phyloP scores from a whole-genome alignment of 176 grass and related monocot genomes.

The Sorghum bicolor region Sorghum_bicolor_NCBIv3 NC_012870.2:75440501-75441000 shows the following conservation, averaged over 20 bases:
- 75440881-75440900: background rate
- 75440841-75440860: background rate
- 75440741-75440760: background rate
- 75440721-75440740: background rate
- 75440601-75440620: background rate
- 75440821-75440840: background rate
- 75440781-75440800: background rate
- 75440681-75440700: background rate
- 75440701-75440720: background rate
- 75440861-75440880: background rate
- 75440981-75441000: background rate
- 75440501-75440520: background rate
- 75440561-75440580: constrained; percentile 31
- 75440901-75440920: background rate
- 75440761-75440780: background rate
- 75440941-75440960: background rate
- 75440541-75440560: background rate
- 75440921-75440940: background rate
- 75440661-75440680: background rate
- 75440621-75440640: background rate
- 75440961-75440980: background rate
- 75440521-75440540: background rate
- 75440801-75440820: background rate
- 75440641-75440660: background rate
- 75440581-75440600: background rate